Evolutionary conservation across 306 rosid genomes (phyloP), one percentile per base, ranked within the genome.

Genomic region (Citrullus amarus): DNA sequence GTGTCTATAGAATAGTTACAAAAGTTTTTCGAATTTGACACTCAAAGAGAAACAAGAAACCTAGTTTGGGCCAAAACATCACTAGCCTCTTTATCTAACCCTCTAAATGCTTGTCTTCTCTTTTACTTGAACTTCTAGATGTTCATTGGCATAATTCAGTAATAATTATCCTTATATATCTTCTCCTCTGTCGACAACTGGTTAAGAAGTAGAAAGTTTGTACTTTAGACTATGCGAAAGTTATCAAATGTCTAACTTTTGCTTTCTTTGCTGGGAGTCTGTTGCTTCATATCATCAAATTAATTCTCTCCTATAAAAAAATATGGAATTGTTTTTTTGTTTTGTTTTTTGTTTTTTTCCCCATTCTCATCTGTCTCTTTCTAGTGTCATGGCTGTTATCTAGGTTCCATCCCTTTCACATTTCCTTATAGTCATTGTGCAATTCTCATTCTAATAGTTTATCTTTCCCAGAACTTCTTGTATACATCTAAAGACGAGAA

Each of bases 401-500:
- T 4, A 76, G 68, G 54, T 72, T 15, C 41, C 77, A 51, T 50
- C 46, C 17, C 28, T 28, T 28, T 20, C 58, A 74, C 50, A 15
- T 14, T 53, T 55, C 81, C 80, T 32, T 51, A 14, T 51, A 73
- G 60, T 17, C 22, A 25, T 71, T 70, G 4, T 69, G 75, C n/a
- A 43, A 14, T 48, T 22, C 17, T 50, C 16, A 77, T 62, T 63
- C 46, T 88, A 84, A 85, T 34, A 71, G 58, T 55, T 30, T 58
- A 77, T 38, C 63, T 32, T 48, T 44, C 15, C 97, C 97, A 96
- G 99, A 96, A 96, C 79, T 96, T 96, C 82, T 82, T 96, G 88
- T 96, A 92, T 80, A 65, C 88, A 58, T 82, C 97, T 11, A 91
- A 90, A 86, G 97, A 96, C 72, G 98, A 96, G 88, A 88, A 82